Evolutionary conservation across 495 filamentous ascomycete species (phyloP), one percentile per base, ranked within the genome.

Genomic region (Barbatosphaeria neglecta): DNA sequence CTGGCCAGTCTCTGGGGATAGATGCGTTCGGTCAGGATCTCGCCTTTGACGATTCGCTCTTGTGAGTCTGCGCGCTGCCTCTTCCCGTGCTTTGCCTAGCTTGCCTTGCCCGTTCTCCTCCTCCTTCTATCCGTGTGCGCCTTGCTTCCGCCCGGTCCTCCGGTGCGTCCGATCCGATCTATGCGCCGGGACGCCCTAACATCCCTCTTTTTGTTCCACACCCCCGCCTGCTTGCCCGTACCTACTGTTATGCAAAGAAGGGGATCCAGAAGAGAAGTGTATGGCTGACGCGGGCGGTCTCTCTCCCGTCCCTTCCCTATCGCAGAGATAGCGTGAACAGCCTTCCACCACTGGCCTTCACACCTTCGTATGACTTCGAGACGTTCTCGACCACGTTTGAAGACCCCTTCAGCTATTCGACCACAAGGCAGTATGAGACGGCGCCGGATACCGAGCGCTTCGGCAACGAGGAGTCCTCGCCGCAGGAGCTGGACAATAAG

Each of bases 391-490:
- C 65, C 19, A 77, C 75, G 22, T 86, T 85, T 54, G 82, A 85
- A 56, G 82, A 84, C 47, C 76, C 82, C 10, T 84, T 85, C 57
- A 77, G 76, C 44, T 74, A 72, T 51, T 54, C 60, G 16, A 50
- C 68, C 20, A 24, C 17, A 6, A 58, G 63, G 31, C 66, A 73
- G 24, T 83, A 78, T 57, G 78, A 81, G 27, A 41, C 52, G 15
- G 54, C 54, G 41, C 48, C 50, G 44, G 58, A 60, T 51, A 48
- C 54, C 43, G 84, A 70, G 41, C 52, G 49, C 33, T 53, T 59
- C n/a, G n/a, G n/a, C n/a, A 63, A 69, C 45, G 63, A 64, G 22
- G 61, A 54, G 22, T 51, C 60, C 7, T 60, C 70, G 17, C 59
- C 66, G 23, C 56, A 61, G 43, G 60, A 63, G n/a, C 63, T 67